Evolutionary conservation across 495 filamentous ascomycete genomes (phyloP).

Genomic region (Aspergillus asperescens): DNA sequence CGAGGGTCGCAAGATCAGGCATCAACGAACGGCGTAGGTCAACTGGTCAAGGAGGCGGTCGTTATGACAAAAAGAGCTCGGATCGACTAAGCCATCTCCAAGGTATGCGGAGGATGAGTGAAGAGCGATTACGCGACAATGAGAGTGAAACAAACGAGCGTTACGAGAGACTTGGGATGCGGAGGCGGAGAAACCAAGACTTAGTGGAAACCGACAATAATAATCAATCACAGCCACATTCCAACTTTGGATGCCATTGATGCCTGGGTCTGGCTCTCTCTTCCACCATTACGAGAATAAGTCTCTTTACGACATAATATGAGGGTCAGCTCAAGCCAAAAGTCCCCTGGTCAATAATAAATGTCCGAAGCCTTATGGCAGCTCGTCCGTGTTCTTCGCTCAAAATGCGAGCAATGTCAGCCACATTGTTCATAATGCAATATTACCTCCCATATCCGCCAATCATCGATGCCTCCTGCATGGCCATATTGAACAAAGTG

Average conservation of each 20-base stretch:
- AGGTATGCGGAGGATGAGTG: not conserved
- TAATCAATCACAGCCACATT: conserved; percentile 4
- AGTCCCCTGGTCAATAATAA: too few species aligned
- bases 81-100: not conserved
- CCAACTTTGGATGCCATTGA: not conserved
- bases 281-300: too few species aligned
- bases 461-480: too few species aligned
- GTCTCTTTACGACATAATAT: too few species aligned
- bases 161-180: too few species aligned
- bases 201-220: not conserved
- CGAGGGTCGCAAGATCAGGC: not conserved
- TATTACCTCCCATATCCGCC: too few species aligned
- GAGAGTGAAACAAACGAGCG: not conserved
- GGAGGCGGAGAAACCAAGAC: conserved; percentile 1
- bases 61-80: not conserved
- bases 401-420: not conserved
- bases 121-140: not conserved
- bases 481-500: too few species aligned
- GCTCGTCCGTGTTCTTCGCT: not conserved
- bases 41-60: not conserved
- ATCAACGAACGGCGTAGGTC: not conserved
- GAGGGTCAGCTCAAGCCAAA: too few species aligned
- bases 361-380: not conserved
- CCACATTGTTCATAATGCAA: not conserved
- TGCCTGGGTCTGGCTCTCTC: not conserved